Evolutionary conservation across 2,329 filamentous ascomycete genomes (phyloP), one percentile per base, ranked within the genome.

Genomic region (Sclerotinia spermophila): DNA sequence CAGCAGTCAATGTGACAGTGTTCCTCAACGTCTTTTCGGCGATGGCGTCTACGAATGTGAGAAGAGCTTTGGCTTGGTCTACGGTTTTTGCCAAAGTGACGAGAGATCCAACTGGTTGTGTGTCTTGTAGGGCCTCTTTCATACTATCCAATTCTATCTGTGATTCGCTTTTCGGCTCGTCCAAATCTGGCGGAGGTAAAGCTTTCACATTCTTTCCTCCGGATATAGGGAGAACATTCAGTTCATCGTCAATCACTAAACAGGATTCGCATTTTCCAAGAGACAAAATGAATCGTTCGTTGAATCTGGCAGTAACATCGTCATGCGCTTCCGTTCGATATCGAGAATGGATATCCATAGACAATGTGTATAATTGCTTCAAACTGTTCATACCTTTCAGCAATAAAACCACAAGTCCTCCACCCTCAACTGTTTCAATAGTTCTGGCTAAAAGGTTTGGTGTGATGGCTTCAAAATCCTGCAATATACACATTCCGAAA

Each of bases 381-480:
- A 99, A 84, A 81, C 94, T 97, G 81, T 86, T 96, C 93, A 99
- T 97, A 73, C 94, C 93, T 85, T 98, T 98, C 72, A 99, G 83
- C 73, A 99, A 84, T 74, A 99, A 83, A 59, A 99, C 85, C 1
- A 98, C 95, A 76, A 99, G 81, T 35, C 96, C 96, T 74, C 96
- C 96, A 75, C 96, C 96, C 81, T 99, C 95, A 6, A 99, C 96
- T 0, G 96, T 99, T 83, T 99, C 96, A 76, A 99, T 93, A 1
- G 94, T 97, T 73, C 95, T 89, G 33, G 96, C 96, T 44, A 99
- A 87, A 74, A 97, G 86, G 79, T 99, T 99, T n/a, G 96, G 96
- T 15, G 96, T 99, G 76, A 99, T 88, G 55, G 94, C 96, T 82
- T 99, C 96, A 78, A 99, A 99, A 79, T 99, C 96, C 81, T 99